These are phyloP conservation scores for Lineolata rhizophorae DNA, from an alignment of 495 filamentous ascomycete species.

Conservation along the genomic window DNA sequence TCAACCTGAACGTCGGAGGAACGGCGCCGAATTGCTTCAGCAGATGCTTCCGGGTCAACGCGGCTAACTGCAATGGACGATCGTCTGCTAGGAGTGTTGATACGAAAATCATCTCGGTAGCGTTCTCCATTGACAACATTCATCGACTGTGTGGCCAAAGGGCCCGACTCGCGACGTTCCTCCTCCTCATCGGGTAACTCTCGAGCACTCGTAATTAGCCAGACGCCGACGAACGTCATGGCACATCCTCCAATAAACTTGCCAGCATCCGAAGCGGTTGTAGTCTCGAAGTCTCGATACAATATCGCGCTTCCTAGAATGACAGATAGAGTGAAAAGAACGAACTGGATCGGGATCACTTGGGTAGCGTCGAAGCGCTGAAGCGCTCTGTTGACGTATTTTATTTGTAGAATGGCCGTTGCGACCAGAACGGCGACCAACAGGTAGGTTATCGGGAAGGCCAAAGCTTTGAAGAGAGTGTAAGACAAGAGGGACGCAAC, in stretches of 20 bases:
- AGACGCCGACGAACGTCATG: constrained; percentile 84
- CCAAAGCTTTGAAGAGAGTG: constrained; percentile 64
- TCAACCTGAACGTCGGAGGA: too few relatives aligned
- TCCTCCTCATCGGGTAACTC: not conserved
- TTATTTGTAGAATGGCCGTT: constrained; percentile 86
- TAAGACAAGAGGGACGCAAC: constrained; percentile 86
- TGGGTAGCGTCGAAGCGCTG: constrained; percentile 92
- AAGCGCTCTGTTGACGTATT: constrained; percentile 83
- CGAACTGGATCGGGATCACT: constrained; percentile 93
- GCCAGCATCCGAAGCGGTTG: constrained; percentile 37
- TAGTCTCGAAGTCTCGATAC: constrained; percentile 82
- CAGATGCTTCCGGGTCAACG: too few relatives aligned
- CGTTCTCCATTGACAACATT: constrained; percentile 15
- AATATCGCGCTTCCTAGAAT: constrained; percentile 84
- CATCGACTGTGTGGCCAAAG: constrained; percentile 5
- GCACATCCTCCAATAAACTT: constrained; percentile 82
- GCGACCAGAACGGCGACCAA: constrained; percentile 52
- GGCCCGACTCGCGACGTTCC: constrained; percentile 19
- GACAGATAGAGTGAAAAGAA: constrained; percentile 85
- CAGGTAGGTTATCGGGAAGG: constrained; percentile 78
- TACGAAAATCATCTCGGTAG: not conserved
- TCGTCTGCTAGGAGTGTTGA: not conserved
- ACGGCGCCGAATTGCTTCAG: not conserved
- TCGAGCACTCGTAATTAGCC: constrained; percentile 64
- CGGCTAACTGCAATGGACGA: too few relatives aligned